Evolutionary conservation across 257 asterid species (phyloP).

Genomic region (Solanum medicagineum): DNA sequence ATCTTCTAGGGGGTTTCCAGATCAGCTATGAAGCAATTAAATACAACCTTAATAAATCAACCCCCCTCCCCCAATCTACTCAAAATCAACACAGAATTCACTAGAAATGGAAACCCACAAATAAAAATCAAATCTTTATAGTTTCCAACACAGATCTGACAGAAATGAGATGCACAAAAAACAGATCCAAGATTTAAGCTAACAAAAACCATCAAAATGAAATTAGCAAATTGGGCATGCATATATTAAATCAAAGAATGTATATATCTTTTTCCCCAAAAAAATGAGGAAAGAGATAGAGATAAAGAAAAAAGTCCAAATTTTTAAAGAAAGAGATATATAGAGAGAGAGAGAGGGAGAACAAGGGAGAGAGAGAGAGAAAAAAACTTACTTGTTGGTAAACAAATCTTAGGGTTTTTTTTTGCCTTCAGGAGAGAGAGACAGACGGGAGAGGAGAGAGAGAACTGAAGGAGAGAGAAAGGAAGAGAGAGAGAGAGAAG

Average conservation of each 20-base stretch:
- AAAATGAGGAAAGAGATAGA: conserved; percentile 12
- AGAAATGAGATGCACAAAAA: conserved; percentile 1
- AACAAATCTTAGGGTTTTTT: conserved; percentile 72
- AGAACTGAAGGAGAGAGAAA: conserved; percentile 15
- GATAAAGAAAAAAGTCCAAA: conserved; percentile 8
- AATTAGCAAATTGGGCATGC: not conserved
- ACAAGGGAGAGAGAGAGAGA: conserved; percentile 25
- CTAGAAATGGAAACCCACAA: not conserved
- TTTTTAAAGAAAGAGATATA: conserved; percentile 13
- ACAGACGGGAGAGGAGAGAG: conserved; percentile 23
- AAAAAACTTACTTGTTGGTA: conserved; percentile 70
- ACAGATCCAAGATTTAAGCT: conserved; percentile 18
- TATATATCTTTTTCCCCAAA: not conserved
- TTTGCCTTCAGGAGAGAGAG: conserved; percentile 44
- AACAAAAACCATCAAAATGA: conserved; percentile 1
- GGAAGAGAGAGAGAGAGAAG: conserved; percentile 9
- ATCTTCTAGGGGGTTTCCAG: not conserved
- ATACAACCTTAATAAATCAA: not conserved
- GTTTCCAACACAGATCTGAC: conserved; percentile 38
- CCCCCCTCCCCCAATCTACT: not conserved
- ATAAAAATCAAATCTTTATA: not conserved
- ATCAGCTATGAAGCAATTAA: not conserved
- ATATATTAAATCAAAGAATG: not conserved
- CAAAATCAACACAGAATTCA: not conserved
- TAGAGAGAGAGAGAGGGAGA: conserved; percentile 22